Evolutionary conservation across 345 rosid species (phyloP), one percentile per base, ranked within the genome.

Genomic region (Eutrema yunnanense): DNA sequence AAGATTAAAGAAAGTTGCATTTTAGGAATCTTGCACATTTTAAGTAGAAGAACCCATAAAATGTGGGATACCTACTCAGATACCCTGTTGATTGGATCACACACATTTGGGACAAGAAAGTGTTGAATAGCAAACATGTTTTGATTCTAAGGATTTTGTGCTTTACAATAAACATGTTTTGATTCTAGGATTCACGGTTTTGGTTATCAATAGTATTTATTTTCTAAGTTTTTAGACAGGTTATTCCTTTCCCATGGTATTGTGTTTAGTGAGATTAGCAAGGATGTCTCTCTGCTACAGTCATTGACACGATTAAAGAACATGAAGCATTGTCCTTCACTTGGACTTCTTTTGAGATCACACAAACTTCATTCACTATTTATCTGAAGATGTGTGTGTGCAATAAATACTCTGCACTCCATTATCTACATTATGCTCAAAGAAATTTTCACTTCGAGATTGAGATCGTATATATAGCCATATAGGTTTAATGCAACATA

Each of bases 101-200:
- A 59, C 54, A 59, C 73, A 66, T 50, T 68, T 11, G 58, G 7
- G 52, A 29, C 19, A 67, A 33, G 78, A 42, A 59, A 32, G 49
- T 72, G 34, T 9, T 43, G 56, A 37, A 42, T 19, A 26, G 36
- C 42, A 34, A 27, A 29, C n/a, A 43, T 22, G 6, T 52, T 14
- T 62, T 72, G 13, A 19, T 62, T 41, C 16, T 51, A 34, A 0
- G 22, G 34, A 8, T 51, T 9, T 22, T 47, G 14, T 57, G 67
- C 10, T 58, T 46, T 54, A 58, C 12, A 53, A 64, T 33, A 22
- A 12, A 29, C 10, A 43, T 22, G 6, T 52, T 14, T 62, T 72
- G 13, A 19, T 62, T 41, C 16, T 72, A 2, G 30, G 46, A 72
- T 51, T 51, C 1, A 0, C 27, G 0, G 16, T 38, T 60, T 71